phyloP scores from a whole-genome alignment of 2,329 filamentous ascomycete genomes.

The Venturiaceae sp. region DNA sequence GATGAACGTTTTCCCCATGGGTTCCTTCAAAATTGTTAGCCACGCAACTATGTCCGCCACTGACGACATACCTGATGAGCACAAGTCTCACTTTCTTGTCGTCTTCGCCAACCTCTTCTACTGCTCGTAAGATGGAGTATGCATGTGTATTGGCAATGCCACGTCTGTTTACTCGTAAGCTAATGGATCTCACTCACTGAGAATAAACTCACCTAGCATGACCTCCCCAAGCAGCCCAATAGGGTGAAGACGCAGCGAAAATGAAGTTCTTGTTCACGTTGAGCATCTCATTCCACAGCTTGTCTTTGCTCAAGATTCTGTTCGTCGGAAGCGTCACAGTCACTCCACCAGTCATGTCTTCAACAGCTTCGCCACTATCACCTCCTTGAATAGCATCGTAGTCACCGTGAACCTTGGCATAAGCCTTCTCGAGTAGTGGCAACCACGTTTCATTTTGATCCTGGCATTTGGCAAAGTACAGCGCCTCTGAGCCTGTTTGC shows the following conservation, averaged over 20 bases:
- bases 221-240: neutral
- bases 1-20: neutral
- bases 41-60: no score
- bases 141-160: no score
- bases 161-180: no score
- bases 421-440: neutral
- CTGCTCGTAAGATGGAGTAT: no score
- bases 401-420: neutral
- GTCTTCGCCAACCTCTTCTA: neutral
- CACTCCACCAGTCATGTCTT: neutral
- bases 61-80: neutral
- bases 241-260: neutral
- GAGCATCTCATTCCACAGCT: neutral
- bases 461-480: neutral
- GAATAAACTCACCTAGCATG: neutral
- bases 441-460: neutral
- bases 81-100: neutral
- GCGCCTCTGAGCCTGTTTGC: neutral
- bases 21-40: neutral
- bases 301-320: neutral
- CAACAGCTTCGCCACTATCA: neutral
- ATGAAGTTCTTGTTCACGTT: neutral
- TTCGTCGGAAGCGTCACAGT: neutral
- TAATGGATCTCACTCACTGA: neutral
- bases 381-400: neutral